Base-by-base conservation (phyloP, 768 basidiomycete genomes). In the Glaciozyma antarctica region DNA sequence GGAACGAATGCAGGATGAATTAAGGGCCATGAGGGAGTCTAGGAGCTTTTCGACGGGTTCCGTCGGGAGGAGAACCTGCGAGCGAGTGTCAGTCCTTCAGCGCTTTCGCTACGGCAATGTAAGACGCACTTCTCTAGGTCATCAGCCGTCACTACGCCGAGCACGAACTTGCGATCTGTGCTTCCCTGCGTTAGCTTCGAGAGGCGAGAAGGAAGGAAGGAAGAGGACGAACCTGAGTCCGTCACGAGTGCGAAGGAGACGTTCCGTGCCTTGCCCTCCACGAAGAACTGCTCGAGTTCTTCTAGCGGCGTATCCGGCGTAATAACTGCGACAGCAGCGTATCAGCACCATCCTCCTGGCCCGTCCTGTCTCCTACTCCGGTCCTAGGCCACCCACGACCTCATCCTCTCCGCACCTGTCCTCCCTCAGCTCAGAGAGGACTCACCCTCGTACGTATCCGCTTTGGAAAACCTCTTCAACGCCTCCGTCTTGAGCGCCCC, bases 271-370 rank as follows among this genome's bases (percentile, higher is more conserved):
- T 55, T 57, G 51, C 67, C 53, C 22, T 60, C 51, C 6, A 45
- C 38, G 55, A 78, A 75, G 71, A 78, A 78, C 13, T 32, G 58
- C 54, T 77, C 77, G 8, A 78, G 71, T 1, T 77, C 72, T 51
- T 77, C 77, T 43, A 78, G 67, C 2, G 75, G 75, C 19, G 77
- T 78, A 6, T 73, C 56, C 16, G 77, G 77, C 30, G 76, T 73
- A 54, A 78, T 77, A 38, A 76, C 72, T 70, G 57, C 19, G 9
- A 4, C n/a, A 10, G 19, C 13, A 30, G 4, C 5, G 10, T 1
- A 19, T 24, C 9, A 30, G 9, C 17, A 30, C 34, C 22, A n/a
- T 22, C 19, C 32, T 28, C 15, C 13, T n/a, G 38, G 53, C 2
- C 19, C 17, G 5, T 32, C 16, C 19, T 17, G 10, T 15, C 22